A percentile compares a stretch with the other conserved stretches of the same genome.
Conservation (phyloP, 2,329 filamentous ascomycete genomes). For the Fragosphaeria purpurea region DNA sequence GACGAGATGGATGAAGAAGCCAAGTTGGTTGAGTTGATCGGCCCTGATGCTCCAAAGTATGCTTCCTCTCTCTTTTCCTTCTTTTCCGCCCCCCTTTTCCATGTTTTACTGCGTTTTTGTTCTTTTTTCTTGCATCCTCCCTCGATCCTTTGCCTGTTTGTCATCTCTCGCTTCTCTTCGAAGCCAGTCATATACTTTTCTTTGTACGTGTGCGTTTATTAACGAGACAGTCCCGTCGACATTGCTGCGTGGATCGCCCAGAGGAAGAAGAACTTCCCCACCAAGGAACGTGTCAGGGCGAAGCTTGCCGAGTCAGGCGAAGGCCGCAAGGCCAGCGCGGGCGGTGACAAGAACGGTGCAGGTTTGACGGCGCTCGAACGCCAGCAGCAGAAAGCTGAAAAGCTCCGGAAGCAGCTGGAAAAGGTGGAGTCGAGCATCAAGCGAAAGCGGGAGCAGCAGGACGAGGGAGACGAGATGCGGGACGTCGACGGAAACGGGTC, state of each 20-base stretch:
- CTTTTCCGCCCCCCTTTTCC: not conserved
- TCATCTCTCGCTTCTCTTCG: not conserved
- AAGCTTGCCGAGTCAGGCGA: constrained; percentile 38
- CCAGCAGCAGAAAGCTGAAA: constrained; percentile 47
- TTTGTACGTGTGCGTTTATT: constrained; percentile 3
- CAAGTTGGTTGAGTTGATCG: constrained; percentile 42
- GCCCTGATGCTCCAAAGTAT: constrained; percentile 46
- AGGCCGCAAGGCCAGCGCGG: constrained; percentile 22
- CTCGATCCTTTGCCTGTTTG: not conserved
- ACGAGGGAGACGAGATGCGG: constrained; percentile 57
- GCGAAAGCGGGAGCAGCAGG: constrained; percentile 57
- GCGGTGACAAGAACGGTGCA: constrained; percentile 22
- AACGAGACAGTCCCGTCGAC: constrained; percentile 46
- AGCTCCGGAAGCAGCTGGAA: constrained; percentile 52
- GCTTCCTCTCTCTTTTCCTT: constrained; percentile 13
- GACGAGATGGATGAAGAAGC: constrained; percentile 64
- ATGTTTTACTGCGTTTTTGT: not conserved
- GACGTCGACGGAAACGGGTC: constrained; percentile 22
- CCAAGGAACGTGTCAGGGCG: constrained; percentile 56
- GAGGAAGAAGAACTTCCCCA: constrained; percentile 71
- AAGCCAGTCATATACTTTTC: not conserved
- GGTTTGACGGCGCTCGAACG: constrained; percentile 41
- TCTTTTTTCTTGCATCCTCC: not conserved
- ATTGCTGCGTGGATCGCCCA: constrained; percentile 73
- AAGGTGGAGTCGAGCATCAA: constrained; percentile 63